Conservation (phyloP, 371 early-diverging fungal genomes). For the Rhizopus sp. region DNA sequence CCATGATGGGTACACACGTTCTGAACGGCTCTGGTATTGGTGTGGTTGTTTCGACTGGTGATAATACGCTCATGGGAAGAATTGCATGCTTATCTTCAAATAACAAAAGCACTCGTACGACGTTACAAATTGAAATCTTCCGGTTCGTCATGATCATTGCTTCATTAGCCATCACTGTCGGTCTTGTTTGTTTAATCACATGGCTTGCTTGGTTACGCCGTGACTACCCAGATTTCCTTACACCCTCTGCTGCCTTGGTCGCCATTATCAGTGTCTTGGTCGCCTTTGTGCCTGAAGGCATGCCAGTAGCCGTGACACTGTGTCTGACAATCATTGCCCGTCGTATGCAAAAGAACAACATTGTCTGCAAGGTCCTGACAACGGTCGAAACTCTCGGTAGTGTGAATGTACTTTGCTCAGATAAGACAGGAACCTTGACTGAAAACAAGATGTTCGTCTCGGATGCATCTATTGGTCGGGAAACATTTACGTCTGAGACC, state of each 20-base stretch:
- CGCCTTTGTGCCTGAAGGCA: conserved; percentile 69
- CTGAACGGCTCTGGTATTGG: conserved; percentile 66
- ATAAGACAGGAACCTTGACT: conserved; percentile 78
- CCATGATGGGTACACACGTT: conserved; percentile 67
- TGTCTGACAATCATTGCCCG: conserved; percentile 57
- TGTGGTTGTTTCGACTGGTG: conserved; percentile 61
- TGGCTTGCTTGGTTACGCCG: conserved; percentile 43
- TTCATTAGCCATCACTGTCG: conserved; percentile 55
- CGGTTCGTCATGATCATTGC: conserved; percentile 72
- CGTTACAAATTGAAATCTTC: conserved; percentile 69
- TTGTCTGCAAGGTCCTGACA: conserved; percentile 63
- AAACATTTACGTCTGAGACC: conserved; percentile 32
- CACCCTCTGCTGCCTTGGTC: conserved; percentile 59
- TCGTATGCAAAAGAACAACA: conserved; percentile 55
- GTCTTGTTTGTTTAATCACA: conserved; percentile 32
- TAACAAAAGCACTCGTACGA: conserved; percentile 47
- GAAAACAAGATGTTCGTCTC: conserved; percentile 65
- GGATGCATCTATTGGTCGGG: conserved; percentile 45
- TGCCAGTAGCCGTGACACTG: conserved; percentile 59
- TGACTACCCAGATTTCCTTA: conserved; percentile 54
- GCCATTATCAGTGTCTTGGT: conserved; percentile 76
- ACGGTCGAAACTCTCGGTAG: conserved; percentile 74
- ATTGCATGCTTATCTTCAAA: conserved; percentile 61
- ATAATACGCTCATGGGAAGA: conserved; percentile 71
- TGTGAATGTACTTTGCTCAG: conserved; percentile 66